Percentiles rank a stretch among this genome's conserved stretches.
Conservation (phyloP, 768 basidiomycete genomes). For the Paxillus ammoniavirescens region DNA sequence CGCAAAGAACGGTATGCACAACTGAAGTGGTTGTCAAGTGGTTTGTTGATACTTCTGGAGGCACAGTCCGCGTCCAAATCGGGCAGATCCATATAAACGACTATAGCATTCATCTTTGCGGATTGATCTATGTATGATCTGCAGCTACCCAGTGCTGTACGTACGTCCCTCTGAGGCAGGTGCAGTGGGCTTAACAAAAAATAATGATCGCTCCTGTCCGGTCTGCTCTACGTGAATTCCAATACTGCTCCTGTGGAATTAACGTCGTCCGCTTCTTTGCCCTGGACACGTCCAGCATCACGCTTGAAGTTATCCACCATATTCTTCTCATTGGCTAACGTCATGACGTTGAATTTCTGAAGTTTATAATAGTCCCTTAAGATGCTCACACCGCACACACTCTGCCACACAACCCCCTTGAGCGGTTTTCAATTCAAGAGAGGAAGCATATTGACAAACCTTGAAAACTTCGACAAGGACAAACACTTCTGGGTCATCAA, state of each 20-base stretch:
- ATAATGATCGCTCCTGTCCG: too few species aligned
- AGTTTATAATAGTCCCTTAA: constrained; percentile 69
- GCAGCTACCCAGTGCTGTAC: too few species aligned
- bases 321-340: constrained; percentile 57
- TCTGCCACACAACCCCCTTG: constrained; percentile 39
- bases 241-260: neutral
- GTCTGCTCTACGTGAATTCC: neutral
- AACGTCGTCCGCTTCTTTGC: constrained; percentile 10
- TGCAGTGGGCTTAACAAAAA: too few species aligned
- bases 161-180: too few species aligned
- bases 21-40: neutral
- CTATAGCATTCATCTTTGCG: too few species aligned
- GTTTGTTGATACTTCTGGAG: neutral
- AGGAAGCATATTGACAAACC: constrained; percentile 39
- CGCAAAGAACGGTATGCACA: constrained; percentile 1
- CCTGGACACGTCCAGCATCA: constrained; percentile 33
- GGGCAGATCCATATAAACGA: too few species aligned
- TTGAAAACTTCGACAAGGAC: constrained; percentile 84
- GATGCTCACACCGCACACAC: constrained; percentile 72
- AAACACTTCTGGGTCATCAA: constrained; percentile 68
- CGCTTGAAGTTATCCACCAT: constrained; percentile 32
- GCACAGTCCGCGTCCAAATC: too few species aligned
- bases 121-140: too few species aligned
- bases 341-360: constrained; percentile 79
- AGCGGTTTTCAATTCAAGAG: neutral